Evolutionary conservation across 345 rosid genomes (phyloP), one percentile per base, ranked within the genome.

Genomic region (Acer saccharum): DNA sequence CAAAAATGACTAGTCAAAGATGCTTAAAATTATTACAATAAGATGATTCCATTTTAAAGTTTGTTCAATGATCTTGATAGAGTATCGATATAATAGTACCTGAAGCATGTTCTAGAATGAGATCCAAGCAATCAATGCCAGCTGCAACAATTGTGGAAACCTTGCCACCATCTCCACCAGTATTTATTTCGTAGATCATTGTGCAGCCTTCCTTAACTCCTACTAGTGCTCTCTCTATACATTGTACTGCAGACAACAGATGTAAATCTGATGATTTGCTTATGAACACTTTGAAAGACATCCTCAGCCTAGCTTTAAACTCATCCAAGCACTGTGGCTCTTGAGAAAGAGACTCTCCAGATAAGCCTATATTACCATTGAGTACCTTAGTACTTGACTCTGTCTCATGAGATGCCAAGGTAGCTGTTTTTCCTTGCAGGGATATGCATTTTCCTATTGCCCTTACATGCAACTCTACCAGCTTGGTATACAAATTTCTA

Each of bases 41-140:
- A 52, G 21, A 68, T 44, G 7, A 63, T 65, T 72, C 25, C 32
- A 10, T 23, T 10, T 17, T 27, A 62, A 14, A 25, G 32, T 27
- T 68, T 25, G 60, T 67, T 35, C 57, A 63, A 74, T 71, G 57
- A 61, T 60, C 79, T 20, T 46, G 48, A 72, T 4, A 25, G 35
- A 69, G 23, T 1, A 8, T 48, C 67, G 16, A 48, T 65, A 21
- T 60, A 74, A 67, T 65, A 71, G 78, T 84, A 96, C 98, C 97
- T 88, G 97, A 83, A 77, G 82, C 93, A 84, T 88, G 84, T 83
- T 94, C 97, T 74, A 94, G 88, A 85, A 94, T 78, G n/a, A 96
- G 86, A 84, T 92, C 97, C 81, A 96, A 89, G 89, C 90, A 96
- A 78, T 94, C 98, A 71, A 96, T 77, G 80, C 93, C 94, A 76